A percentile compares a stretch with the other conserved stretches of the same genome.
Evolutionary conservation across 1,284 basidiomycete genomes (phyloP).

Genomic region (Leccinum fallax): DNA sequence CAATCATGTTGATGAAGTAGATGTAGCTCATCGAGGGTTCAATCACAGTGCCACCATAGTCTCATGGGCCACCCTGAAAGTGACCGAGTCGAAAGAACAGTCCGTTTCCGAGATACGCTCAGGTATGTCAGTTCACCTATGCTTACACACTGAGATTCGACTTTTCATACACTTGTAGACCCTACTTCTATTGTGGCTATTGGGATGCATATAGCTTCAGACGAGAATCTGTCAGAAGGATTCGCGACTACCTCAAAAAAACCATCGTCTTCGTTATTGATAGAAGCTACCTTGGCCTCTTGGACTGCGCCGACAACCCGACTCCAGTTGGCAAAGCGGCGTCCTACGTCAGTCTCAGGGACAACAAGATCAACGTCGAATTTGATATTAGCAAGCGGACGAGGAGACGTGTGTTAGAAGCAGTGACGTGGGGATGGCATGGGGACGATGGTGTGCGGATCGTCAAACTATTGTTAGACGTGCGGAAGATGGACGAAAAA

Average conservation of each 20-base stretch:
- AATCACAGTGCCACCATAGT: constrained; percentile 51
- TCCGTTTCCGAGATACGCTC: constrained; percentile 60
- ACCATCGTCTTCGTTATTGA: constrained; percentile 60
- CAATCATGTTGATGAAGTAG: constrained; percentile 14
- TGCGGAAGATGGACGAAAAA: no score
- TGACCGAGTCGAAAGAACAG: constrained; percentile 48
- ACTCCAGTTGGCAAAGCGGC: constrained; percentile 65
- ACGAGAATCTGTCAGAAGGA: constrained; percentile 55
- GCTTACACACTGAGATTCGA: not conserved
- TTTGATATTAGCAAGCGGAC: constrained; percentile 60
- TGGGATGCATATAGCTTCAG: constrained; percentile 61
- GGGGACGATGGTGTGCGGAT: constrained; percentile 86
- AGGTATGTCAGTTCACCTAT: constrained; percentile 45
- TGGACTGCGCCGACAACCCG: constrained; percentile 80
- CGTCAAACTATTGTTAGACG: constrained; percentile 77
- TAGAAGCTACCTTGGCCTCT: constrained; percentile 76
- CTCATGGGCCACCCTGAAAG: constrained; percentile 37
- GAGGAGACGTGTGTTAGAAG: constrained; percentile 75
- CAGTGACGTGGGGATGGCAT: constrained; percentile 81
- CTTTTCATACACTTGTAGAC: constrained; percentile 43
- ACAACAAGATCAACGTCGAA: constrained; percentile 73
- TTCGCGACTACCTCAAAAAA: constrained; percentile 60
- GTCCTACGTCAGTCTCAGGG: constrained; percentile 67
- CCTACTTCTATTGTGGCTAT: constrained; percentile 65
- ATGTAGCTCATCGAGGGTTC: constrained; percentile 70